Evolutionary conservation across 139 green algal genomes (phyloP).

Genomic region (Chlorella ohadii): DNA sequence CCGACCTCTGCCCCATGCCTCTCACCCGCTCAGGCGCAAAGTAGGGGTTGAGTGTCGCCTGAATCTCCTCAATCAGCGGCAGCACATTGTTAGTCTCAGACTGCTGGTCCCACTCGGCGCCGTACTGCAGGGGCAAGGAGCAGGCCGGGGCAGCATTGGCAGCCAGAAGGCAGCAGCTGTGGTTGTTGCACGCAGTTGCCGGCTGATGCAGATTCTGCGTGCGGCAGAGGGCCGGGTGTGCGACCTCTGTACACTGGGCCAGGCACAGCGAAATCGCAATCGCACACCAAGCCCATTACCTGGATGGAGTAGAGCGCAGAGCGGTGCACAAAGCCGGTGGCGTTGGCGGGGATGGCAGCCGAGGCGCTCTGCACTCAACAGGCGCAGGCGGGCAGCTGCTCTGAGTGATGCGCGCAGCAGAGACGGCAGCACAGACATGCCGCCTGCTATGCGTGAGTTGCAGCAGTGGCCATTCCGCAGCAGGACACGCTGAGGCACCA

Average conservation of each 20-base stretch:
- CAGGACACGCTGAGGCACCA: too few species aligned
- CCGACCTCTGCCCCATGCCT: not conserved
- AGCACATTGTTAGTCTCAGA: not conserved
- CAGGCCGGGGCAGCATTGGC: too few species aligned
- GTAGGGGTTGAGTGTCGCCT: not conserved
- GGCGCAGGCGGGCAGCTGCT: too few species aligned
- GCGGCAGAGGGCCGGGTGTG: not conserved
- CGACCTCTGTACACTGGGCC: not conserved
- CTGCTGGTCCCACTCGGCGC: constrained; percentile 11
- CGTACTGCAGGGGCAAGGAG: not conserved
- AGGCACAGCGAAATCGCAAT: too few species aligned
- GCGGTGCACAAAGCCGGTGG: constrained; percentile 19
- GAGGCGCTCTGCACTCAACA: not conserved
- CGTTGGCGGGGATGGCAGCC: constrained; percentile 5
- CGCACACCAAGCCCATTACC: too few species aligned
- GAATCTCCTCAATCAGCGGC: not conserved
- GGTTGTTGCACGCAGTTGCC: too few species aligned
- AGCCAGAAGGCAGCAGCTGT: too few species aligned
- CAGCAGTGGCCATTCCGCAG: too few species aligned
- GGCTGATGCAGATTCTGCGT: too few species aligned
- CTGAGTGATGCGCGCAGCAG: too few species aligned
- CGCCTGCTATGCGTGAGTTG: too few species aligned
- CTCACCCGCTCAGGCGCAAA: not conserved
- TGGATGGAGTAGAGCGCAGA: constrained; percentile 7
- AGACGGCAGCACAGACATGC: too few species aligned